Evolutionary conservation across 2,329 filamentous ascomycete species (phyloP).

Genomic region (Nothophoma quercina): DNA sequence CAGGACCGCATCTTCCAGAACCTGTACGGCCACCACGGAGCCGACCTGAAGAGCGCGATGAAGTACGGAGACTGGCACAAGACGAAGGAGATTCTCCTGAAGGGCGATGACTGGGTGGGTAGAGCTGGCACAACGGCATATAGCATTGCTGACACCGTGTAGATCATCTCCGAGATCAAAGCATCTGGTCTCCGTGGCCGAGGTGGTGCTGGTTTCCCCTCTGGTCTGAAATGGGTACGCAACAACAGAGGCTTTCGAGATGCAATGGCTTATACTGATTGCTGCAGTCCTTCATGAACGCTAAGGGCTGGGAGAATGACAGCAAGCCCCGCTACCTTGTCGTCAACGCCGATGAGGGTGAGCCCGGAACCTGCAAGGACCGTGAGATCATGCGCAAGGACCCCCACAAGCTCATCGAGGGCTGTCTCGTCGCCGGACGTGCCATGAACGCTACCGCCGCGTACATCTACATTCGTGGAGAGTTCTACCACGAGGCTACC

Average conservation of each 20-base stretch:
- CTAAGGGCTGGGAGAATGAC: slow-evolving; percentile 99
- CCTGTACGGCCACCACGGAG: slow-evolving; percentile 90
- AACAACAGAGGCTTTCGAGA: slow-evolving; percentile 1
- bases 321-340: slow-evolving; percentile 94
- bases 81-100: slow-evolving; percentile 97
- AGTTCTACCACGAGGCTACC: slow-evolving; percentile 95
- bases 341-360: slow-evolving; percentile 98
- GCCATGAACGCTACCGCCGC: slow-evolving; percentile 99
- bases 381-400: slow-evolving; percentile 99
- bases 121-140: background rate
- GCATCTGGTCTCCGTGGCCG: slow-evolving; percentile 92
- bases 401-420: slow-evolving; percentile 97
- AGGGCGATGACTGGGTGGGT: slow-evolving; percentile 90
- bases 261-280: slow-evolving; percentile 25
- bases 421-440: slow-evolving; percentile 92
- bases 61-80: slow-evolving; percentile 99
- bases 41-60: slow-evolving; percentile 91
- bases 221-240: slow-evolving; percentile 95
- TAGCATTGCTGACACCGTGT: slow-evolving; percentile 29
- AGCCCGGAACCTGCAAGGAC: slow-evolving; percentile 99
- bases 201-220: slow-evolving; percentile 97
- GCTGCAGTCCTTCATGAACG: slow-evolving; percentile 96
- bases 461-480: slow-evolving; percentile 99
- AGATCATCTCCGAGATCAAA: slow-evolving; percentile 98
- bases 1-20: slow-evolving; percentile 99